Base-by-base conservation (phyloP, 176 grass and related monocot species). In the Oryza meyeriana region DNA sequence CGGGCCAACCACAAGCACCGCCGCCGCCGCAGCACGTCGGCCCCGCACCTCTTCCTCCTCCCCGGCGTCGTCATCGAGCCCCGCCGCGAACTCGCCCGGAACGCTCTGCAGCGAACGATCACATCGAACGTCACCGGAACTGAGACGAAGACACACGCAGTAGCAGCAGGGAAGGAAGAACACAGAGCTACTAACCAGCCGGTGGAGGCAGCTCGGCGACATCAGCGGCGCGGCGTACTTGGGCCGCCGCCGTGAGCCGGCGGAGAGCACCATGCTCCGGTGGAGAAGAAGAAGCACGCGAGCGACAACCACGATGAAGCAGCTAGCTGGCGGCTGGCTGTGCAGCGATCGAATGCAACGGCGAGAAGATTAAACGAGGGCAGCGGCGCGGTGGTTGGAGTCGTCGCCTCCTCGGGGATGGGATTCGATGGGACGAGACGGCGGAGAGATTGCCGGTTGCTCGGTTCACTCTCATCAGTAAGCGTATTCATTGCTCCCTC, bases 111-210 rank as follows among this genome's bases (percentile, higher is more conserved):
- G 26, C 50, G 17, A 55, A 55, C 48, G 18, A 55, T n/a, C 50
- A 20, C 17, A 4, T 33, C 35, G 35, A 2, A 36, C 0, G 50
- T 64, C 40, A 75, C 0, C 17, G 72, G 10, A 22, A 12, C 12
- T 20, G 48, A 52, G 48, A 52, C 12, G 12, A n/a, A n/a, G n/a
- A n/a, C n/a, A n/a, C n/a, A n/a, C n/a, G n/a, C n/a, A n/a, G n/a
- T n/a, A n/a, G n/a, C n/a, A n/a, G n/a, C n/a, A n/a, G n/a, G n/a
- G n/a, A n/a, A n/a, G n/a, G n/a, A n/a, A n/a, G n/a, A n/a, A n/a
- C n/a, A n/a, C n/a, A n/a, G n/a, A n/a, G 5, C 35, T 36, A 36
- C 76, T 39, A 28, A 87, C 85, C 79, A 87, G 85, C 24, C 64
- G 30, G 0, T 20, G 31, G 65, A 77, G 79, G 57, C 52, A 78